These are phyloP conservation scores for Tetrapisispora namnaoensis DNA, from an alignment of 805 yeast genomes.

Conservation along the genomic window DNA sequence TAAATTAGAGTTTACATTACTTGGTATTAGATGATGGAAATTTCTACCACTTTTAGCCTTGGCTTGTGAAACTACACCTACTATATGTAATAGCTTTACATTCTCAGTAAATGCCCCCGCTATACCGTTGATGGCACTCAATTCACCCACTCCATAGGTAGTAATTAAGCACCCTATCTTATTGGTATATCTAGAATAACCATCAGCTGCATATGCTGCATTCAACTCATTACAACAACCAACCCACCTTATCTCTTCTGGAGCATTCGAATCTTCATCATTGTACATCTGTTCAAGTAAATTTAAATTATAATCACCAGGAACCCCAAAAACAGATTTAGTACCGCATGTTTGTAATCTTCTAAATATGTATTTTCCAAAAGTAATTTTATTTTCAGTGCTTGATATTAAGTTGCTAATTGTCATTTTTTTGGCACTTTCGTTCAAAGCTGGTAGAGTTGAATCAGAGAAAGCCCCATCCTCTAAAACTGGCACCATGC, in stretches of 20 bases:
- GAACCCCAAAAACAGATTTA: conserved; percentile 61
- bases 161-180: conserved; percentile 54
- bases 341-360: conserved; percentile 48
- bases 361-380: conserved; percentile 54
- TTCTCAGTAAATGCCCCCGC: conserved; percentile 77
- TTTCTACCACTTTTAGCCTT: conserved; percentile 21
- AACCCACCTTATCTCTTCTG: conserved; percentile 45
- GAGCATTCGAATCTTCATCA: not conserved
- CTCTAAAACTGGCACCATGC: not conserved
- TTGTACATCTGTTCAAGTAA: conserved; percentile 57
- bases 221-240: conserved; percentile 86
- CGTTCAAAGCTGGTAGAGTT: not conserved
- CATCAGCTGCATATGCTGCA: conserved; percentile 86
- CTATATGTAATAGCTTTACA: conserved; percentile 73
- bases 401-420: not conserved
- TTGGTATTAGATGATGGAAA: conserved; percentile 55
- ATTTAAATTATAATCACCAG: conserved; percentile 65
- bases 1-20: conserved; percentile 21
- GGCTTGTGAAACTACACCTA: conserved; percentile 37
- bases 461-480: not conserved
- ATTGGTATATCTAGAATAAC: conserved; percentile 59
- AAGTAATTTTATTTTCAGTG: not conserved
- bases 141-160: conserved; percentile 86
- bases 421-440: not conserved
- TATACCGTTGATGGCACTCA: conserved; percentile 73